These are phyloP conservation scores for Eucalyptus pauciflora DNA, from an alignment of 345 rosid species.

Conservation along the genomic window DNA sequence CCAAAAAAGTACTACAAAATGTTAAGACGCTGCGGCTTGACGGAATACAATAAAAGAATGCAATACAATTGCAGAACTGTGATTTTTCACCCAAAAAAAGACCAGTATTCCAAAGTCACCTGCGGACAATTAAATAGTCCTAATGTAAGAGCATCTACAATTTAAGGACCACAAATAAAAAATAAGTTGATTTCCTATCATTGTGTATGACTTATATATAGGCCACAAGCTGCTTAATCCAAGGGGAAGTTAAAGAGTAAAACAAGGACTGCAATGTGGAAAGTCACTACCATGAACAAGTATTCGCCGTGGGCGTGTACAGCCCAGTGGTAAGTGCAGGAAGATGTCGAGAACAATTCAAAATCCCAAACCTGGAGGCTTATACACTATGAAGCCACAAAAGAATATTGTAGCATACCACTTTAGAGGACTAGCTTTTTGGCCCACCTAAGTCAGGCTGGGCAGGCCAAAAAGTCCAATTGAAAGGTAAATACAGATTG, in stretches of 20 bases:
- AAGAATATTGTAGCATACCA: background rate
- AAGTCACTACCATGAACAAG: background rate
- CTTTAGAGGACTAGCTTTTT: background rate
- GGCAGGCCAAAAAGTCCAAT: background rate
- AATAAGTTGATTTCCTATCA: background rate
- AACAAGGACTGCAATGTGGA: background rate
- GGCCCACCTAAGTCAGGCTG: background rate
- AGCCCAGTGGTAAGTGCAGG: background rate
- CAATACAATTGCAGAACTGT: background rate
- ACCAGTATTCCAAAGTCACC: background rate
- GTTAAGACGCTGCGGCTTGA: background rate
- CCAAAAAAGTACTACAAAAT: background rate
- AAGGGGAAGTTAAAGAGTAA: background rate
- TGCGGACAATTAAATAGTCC: background rate
- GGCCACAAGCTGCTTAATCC: background rate
- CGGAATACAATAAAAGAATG: background rate
- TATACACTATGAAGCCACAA: background rate
- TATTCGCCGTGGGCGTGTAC: background rate
- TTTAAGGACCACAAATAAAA: background rate
- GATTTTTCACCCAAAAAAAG: background rate
- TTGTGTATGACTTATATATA: background rate
- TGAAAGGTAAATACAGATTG: background rate
- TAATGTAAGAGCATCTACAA: background rate
- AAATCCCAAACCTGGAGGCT: background rate
- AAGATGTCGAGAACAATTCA: background rate